Evolutionary conservation across 768 basidiomycete species (phyloP), one percentile per base, ranked within the genome.

Genomic region (Hygrophorus pudorinus): DNA sequence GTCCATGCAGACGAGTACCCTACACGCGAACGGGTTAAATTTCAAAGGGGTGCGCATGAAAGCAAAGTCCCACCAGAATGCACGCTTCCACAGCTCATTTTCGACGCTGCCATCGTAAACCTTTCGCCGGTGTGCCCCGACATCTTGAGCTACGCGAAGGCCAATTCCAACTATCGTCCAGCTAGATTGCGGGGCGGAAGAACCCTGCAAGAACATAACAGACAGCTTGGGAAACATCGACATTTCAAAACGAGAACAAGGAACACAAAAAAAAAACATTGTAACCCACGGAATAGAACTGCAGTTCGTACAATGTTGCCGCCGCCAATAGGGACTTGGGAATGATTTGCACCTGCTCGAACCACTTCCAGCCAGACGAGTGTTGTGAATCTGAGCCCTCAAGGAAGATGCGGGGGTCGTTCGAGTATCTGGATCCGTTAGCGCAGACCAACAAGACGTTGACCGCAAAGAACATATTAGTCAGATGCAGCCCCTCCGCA

Each of bases 61-160:
- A 20, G 21, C 12, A 14, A 21, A 40, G 33, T 7, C 60, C 11
- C 53, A 74, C 77, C 78, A 81, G 52, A 80, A 80, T 6, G 72
- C 75, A 17, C 80, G 73, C 56, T 84, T 85, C 76, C 82, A 85
- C 16, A 83, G 65, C 56, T 90, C 85, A 44, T 80, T 72, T 50
- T 87, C 81, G 5, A 66, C 60, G 9, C 56, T 56, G 47, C n/a
- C 56, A 41, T 48, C 59, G 20, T 56, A 48, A 11, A 56, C 50
- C 42, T 61, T 64, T 21, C 71, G 60, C 45, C 66, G 58, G 59
- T 90, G 88, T 1, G 76, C 81, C 21, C 88, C 79, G 31, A 86
- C 75, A 50, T 91, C 86, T 56, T 86, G 79, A 1, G 79, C 76
- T 39, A 80, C 64, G 2, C 85, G 78, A 27, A 89, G 59, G n/a